A percentile compares a stretch with the other conserved stretches of the same genome.
Evolutionary conservation across 306 rosid genomes (phyloP).

Genomic region (Canavalia ensiformis): DNA sequence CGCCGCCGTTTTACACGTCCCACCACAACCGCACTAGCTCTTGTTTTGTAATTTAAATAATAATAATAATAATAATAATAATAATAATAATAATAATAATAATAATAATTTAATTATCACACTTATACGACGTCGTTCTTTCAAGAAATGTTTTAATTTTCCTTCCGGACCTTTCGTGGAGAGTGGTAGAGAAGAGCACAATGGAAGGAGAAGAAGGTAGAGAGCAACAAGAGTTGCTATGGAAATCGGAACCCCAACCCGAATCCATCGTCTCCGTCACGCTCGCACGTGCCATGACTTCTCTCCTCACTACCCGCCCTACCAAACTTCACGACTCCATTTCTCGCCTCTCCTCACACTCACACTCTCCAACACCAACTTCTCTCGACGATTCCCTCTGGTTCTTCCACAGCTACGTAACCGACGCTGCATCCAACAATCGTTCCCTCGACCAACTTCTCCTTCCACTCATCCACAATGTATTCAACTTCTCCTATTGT

Average conservation of each 20-base stretch:
- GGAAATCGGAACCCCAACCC: constrained; percentile 59
- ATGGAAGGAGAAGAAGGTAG: constrained; percentile 47
- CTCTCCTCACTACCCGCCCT: constrained; percentile 75
- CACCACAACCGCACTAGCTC: too few relatives aligned
- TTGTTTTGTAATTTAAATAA: too few relatives aligned
- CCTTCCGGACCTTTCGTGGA: too few relatives aligned
- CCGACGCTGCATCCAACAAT: constrained; percentile 57
- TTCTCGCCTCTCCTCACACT: constrained; percentile 61
- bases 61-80: too few relatives aligned
- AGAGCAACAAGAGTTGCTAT: constrained; percentile 30
- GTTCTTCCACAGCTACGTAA: constrained; percentile 74
- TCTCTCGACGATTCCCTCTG: constrained; percentile 77
- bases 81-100: too few relatives aligned
- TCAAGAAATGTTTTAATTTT: too few relatives aligned
- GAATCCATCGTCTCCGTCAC: constrained; percentile 72
- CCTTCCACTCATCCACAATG: constrained; percentile 79
- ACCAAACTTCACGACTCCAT: constrained; percentile 76
- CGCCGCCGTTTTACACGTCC: too few relatives aligned
- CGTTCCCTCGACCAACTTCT: constrained; percentile 58
- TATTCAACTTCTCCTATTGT: constrained; percentile 36
- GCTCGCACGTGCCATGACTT: constrained; percentile 67
- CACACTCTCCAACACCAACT: constrained; percentile 51
- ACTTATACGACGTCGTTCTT: too few relatives aligned
- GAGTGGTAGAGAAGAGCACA: neutral
- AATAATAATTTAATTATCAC: too few relatives aligned